Conservation (phyloP, 2,329 filamentous ascomycete species). For the Celoporthe dispersa region DNA sequence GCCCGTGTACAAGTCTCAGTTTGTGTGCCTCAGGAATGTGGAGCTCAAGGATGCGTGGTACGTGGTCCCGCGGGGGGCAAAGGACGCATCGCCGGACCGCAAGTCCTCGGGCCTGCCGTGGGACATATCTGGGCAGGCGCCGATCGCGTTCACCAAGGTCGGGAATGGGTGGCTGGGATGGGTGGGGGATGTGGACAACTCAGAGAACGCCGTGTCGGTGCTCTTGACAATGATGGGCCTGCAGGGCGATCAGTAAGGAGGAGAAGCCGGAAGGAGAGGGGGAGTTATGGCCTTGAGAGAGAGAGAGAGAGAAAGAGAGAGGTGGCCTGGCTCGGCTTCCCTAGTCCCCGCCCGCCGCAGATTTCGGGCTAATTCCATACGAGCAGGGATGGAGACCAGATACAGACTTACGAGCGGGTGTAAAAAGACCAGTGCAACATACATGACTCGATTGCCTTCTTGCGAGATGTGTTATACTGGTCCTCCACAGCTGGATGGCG, state of each 20-base stretch:
- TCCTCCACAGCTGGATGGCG: background rate
- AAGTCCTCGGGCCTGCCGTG: background rate
- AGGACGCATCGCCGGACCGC: background rate
- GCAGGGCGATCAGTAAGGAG: background rate
- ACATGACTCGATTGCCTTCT: background rate
- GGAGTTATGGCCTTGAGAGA: background rate
- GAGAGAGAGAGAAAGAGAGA: no score
- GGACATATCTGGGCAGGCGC: background rate
- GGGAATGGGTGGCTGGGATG: slow-evolving; percentile 10
- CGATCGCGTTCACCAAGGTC: slow-evolving; percentile 11
- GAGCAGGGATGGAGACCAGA: background rate
- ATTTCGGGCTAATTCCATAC: background rate
- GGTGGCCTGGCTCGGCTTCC: no score
- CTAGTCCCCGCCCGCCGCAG: background rate
- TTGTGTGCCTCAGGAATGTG: slow-evolving; percentile 7
- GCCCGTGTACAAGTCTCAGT: background rate
- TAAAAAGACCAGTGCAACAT: background rate
- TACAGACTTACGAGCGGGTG: background rate
- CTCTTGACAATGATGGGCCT: slow-evolving; percentile 11
- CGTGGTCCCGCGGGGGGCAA: background rate
- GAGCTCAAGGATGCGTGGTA: slow-evolving; percentile 11
- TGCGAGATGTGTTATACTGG: background rate
- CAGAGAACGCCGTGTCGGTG: background rate
- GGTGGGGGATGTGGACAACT: background rate
- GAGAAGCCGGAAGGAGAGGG: background rate